Base-by-base conservation (phyloP, 1,139 yeast species). In the Suhomyces choctaworum region DNA sequence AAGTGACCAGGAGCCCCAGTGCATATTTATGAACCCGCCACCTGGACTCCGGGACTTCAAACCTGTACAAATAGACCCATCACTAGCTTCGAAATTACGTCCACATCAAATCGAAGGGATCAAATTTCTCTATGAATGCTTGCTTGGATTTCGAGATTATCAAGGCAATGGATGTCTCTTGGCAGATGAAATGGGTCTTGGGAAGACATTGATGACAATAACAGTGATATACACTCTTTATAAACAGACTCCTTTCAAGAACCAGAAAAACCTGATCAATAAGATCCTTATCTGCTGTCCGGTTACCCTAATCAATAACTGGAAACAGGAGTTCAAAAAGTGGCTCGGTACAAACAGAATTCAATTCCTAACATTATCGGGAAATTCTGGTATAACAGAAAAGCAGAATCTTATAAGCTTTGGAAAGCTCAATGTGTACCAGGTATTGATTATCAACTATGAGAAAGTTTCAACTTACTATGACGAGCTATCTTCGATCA, bases 131-230 rank as follows among this genome's bases (percentile, higher is more conserved):
- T 87, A 88, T 51, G 85, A 85, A 38, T 87, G 96, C 48, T 72
- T 89, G 2, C 77, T 84, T 81, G 95, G 95, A 0, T 59, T 60
- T 20, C 56, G 63, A n/a, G 86, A 82, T 2, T 46, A 48, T 23
- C 62, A 56, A 25, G 61, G 67, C 0, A 55, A 64, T 31, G 97
- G 98, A 0, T 92, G 94, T 2, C 63, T 92, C 6, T 60, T 92
- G 32, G 98, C 98, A 0, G 98, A 92, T 58, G 97, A 92, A 53
- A 92, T 92, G 98, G 98, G 98, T 0, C 66, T 92, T 16, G 99
- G 99, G 0, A 92, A 92, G 54, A 90, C 97, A 0, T 61, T 92
- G 23, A 89, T 83, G 77, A 80, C 97, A 0, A 90, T 92, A 4
- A 55, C 95, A 0, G 56, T 89, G 23, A 71, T 92, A 3, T 88